Base-by-base conservation (phyloP, 1,284 basidiomycete species). In the Amylostereum areolatum region DNA sequence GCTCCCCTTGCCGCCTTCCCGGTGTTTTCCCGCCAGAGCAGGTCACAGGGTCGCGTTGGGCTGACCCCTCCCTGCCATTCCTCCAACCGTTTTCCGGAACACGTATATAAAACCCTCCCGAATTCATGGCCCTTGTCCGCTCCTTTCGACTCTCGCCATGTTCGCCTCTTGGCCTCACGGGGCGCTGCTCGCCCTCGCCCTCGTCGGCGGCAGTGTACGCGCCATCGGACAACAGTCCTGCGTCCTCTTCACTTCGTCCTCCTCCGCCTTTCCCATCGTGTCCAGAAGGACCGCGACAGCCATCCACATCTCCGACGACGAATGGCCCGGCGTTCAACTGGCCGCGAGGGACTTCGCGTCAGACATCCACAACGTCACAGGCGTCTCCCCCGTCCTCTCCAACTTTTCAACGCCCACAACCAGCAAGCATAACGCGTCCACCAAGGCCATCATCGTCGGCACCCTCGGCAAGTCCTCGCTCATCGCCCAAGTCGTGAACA, bases 301-400 rank as follows among this genome's bases (percentile, higher is more conserved):
- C 1, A 69, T 85, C 31, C 63, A 80, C 32, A 63, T 78, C 31
- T 76, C 78, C 11, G 57, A 69, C 0, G 77, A 81, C 49, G 81
- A 85, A 43, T 84, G 78, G 78, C 75, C 77, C 27, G 79, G 78
- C 32, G 80, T 87, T 2, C 83, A 84, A 46, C 72, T 79, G 24
- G 81, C 81, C 3, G 81, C 79, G 3, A 59, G 65, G 8, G 79
- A 83, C 57, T 82, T 87, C 57, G 78, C 72, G 2, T 63, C 69
- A 12, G 85, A 88, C 61, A 77, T 89, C 35, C 62, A 79, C 52
- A 69, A 71, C 35, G 82, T 86, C 32, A 81, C 82, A 0, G 77
- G 77, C 4, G 64, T 71, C 44, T 71, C 68, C 48, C 78, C 79
- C 1, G 52, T 65, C 3, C 53, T 80, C n/a, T 59, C 66, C 28